Evolutionary conservation across 371 early-diverging fungal genomes (phyloP).

Genomic region (Zychaea mexicana): DNA sequence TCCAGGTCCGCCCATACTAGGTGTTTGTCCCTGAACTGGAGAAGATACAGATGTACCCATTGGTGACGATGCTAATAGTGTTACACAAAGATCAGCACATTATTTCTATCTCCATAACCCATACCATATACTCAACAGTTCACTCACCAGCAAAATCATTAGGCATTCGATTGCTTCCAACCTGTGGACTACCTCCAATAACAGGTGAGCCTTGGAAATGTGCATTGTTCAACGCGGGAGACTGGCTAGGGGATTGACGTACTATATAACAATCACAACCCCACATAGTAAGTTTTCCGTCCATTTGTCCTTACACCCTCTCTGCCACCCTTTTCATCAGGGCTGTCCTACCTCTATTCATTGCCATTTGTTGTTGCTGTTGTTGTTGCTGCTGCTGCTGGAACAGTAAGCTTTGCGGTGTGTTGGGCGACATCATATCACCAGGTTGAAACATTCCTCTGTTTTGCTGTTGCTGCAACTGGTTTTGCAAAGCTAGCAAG

Average conservation of each 20-base stretch:
- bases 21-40: conserved; percentile 28
- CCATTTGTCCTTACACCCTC: too few species aligned
- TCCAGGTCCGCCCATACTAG: conserved; percentile 31
- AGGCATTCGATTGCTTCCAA: conserved; percentile 25
- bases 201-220: conserved; percentile 40
- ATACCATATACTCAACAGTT: not conserved
- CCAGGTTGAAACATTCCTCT: conserved; percentile 30
- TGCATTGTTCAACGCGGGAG: conserved; percentile 39
- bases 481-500: not conserved
- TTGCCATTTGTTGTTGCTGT: conserved; percentile 27
- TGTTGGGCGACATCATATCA: conserved; percentile 32
- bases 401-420: conserved; percentile 38
- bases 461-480: conserved; percentile 31
- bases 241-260: conserved; percentile 49
- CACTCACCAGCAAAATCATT: conserved; percentile 38
- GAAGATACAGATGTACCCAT: conserved; percentile 31
- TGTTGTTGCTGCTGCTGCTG: conserved; percentile 41
- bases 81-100: not conserved
- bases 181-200: conserved; percentile 34
- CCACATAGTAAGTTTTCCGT: not conserved
- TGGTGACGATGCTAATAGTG: conserved; percentile 26
- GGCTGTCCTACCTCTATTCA: conserved; percentile 23
- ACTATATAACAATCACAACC: conserved; percentile 16
- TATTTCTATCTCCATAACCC: not conserved
- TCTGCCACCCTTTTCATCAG: not conserved